These are phyloP conservation scores for Xylariaceae sp. DNA, from an alignment of 2,329 filamentous ascomycete species.

Conservation along the genomic window DNA sequence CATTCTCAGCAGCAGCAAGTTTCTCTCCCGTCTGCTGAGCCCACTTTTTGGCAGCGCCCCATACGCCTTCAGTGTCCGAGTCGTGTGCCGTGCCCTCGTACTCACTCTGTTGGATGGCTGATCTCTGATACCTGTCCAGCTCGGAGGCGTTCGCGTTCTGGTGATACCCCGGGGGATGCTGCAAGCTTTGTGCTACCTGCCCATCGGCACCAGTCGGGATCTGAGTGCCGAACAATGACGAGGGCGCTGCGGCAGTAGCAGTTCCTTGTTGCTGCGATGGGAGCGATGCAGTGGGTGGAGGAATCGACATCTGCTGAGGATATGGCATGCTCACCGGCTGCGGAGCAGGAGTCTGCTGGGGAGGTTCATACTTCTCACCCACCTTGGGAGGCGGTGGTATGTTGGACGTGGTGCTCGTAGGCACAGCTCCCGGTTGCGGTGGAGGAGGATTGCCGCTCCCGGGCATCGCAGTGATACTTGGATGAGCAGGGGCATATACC, in stretches of 20 bases:
- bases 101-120: slow-evolving; percentile 33
- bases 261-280: slow-evolving; percentile 41
- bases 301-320: slow-evolving; percentile 48
- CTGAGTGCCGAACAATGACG: slow-evolving; percentile 23
- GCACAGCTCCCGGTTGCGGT: slow-evolving; percentile 55
- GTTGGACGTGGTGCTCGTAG: slow-evolving; percentile 29
- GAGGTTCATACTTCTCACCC: slow-evolving; percentile 39
- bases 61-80: slow-evolving; percentile 39
- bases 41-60: slow-evolving; percentile 55
- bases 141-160: slow-evolving; percentile 52
- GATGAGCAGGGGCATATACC: slow-evolving; percentile 5
- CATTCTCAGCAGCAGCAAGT: slow-evolving; percentile 53
- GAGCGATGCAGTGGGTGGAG: slow-evolving; percentile 38
- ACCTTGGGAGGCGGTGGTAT: slow-evolving; percentile 50
- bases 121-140: slow-evolving; percentile 43
- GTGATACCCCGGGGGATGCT: slow-evolving; percentile 52
- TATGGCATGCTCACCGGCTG: slow-evolving; percentile 28
- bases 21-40: slow-evolving; percentile 53
- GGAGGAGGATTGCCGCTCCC: slow-evolving; percentile 36
- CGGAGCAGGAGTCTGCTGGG: slow-evolving; percentile 27
- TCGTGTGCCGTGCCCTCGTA: slow-evolving; percentile 21
- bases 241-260: slow-evolving; percentile 32
- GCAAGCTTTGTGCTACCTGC: slow-evolving; percentile 18
- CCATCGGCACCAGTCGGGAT: slow-evolving; percentile 18
- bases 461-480: slow-evolving; percentile 3